Evolutionary conservation across 1,284 basidiomycete genomes (phyloP).

Genomic region (Ustilago loliicola): DNA sequence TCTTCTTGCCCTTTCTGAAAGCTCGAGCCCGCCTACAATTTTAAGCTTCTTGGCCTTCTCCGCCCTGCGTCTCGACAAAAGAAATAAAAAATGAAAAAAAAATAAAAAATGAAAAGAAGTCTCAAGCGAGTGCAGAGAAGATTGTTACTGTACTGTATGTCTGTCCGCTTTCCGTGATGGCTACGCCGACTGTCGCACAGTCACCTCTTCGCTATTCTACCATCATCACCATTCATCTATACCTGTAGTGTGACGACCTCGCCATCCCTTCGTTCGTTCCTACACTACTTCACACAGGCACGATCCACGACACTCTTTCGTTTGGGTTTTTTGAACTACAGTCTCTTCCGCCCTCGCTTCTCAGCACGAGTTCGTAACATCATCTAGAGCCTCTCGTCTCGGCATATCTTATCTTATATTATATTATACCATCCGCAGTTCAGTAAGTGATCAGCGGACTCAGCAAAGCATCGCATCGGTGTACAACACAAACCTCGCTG

Average conservation of each 20-base stretch:
- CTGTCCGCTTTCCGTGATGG: neutral
- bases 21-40: neutral
- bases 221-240: slow-evolving; percentile 3
- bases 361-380: neutral
- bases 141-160: too few relatives aligned
- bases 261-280: neutral
- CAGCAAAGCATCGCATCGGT: slow-evolving; percentile 8
- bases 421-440: slow-evolving; percentile 19
- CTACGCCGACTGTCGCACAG: neutral
- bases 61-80: slow-evolving; percentile 1
- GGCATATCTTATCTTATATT: neutral
- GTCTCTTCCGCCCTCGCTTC: neutral
- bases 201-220: neutral
- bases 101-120: neutral
- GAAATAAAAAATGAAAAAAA: neutral
- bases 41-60: slow-evolving; percentile 5
- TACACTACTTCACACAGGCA: neutral
- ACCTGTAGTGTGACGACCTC: neutral
- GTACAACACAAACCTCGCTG: slow-evolving; percentile 17
- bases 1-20: too few relatives aligned
- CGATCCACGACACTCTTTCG: neutral
- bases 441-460: neutral
- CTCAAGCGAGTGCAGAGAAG: neutral
- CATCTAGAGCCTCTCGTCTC: slow-evolving; percentile 4
- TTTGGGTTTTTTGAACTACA: neutral